These are phyloP conservation scores for Phytophthora crassamura DNA, from an alignment of 352 stramenopile genomes.

Conservation along the genomic window DNA sequence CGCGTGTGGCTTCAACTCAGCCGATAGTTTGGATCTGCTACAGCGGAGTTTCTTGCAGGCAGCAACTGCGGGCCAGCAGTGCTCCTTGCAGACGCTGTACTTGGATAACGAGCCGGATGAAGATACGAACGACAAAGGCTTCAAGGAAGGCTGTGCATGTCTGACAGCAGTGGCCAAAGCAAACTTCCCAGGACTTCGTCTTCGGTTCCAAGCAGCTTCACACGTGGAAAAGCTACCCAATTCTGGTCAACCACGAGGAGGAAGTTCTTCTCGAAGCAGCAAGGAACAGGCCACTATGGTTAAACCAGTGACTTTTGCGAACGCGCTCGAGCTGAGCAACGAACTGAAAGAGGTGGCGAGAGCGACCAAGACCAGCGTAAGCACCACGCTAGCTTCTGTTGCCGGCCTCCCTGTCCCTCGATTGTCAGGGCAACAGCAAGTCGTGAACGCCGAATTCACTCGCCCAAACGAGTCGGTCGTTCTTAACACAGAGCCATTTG, in stretches of 20 bases:
- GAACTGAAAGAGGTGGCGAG: conserved; percentile 29
- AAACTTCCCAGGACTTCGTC: conserved; percentile 24
- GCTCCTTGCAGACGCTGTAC: conserved; percentile 23
- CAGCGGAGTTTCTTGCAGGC: conserved; percentile 37
- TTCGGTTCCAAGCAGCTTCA: conserved; percentile 22
- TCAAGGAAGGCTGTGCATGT: conserved; percentile 13
- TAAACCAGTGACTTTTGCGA: conserved; percentile 2
- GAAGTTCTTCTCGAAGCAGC: background rate
- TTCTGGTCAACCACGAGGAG: background rate
- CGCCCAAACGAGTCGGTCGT: conserved; percentile 9
- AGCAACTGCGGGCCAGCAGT: conserved; percentile 32
- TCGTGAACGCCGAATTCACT: conserved; percentile 2
- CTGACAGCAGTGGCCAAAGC: conserved; percentile 20
- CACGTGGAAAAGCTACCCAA: conserved; percentile 3
- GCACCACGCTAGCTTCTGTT: conserved; percentile 30
- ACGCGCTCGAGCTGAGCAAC: background rate
- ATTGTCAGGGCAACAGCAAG: conserved; percentile 4
- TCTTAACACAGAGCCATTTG: conserved; percentile 10
- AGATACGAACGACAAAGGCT: background rate
- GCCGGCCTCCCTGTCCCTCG: conserved; percentile 7
- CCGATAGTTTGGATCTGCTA: conserved; percentile 16
- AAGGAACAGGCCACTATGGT: background rate
- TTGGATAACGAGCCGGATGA: conserved; percentile 18
- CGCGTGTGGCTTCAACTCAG: conserved; percentile 38
- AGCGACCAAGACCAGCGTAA: conserved; percentile 30